A percentile compares a stretch with the other conserved stretches of the same genome.
Conservation (phyloP, 257 asterid species). For the Solanum sejunctum region DNA sequence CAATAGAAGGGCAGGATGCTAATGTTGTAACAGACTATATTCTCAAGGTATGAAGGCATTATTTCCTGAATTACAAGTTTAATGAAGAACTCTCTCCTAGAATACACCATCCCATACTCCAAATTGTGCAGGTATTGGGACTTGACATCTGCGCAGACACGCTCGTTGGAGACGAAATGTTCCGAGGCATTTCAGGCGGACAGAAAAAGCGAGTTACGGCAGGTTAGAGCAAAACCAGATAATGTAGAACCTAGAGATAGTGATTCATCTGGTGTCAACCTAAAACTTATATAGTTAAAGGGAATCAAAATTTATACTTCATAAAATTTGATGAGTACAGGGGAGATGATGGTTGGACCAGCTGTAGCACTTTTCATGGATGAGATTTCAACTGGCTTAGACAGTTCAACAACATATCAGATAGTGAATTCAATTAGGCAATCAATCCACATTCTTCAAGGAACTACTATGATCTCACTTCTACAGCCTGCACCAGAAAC, state of each 20-base stretch:
- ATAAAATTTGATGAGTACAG: constrained; percentile 5
- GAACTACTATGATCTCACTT: constrained; percentile 38
- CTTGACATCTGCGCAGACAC: constrained; percentile 47
- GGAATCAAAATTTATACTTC: background rate
- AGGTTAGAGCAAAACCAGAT: constrained; percentile 8
- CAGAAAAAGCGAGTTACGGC: constrained; percentile 52
- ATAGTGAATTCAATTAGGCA: constrained; percentile 30
- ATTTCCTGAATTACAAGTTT: background rate
- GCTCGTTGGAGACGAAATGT: constrained; percentile 48
- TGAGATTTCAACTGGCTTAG: constrained; percentile 39
- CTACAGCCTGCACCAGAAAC: constrained; percentile 65
- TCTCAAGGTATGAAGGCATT: constrained; percentile 19
- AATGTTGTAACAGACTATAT: constrained; percentile 43
- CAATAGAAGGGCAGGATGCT: constrained; percentile 38
- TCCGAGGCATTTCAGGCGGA: constrained; percentile 58
- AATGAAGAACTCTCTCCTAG: background rate
- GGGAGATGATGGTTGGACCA: constrained; percentile 61
- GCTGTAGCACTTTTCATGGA: constrained; percentile 47
- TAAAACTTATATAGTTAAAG: background rate
- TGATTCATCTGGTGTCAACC: background rate
- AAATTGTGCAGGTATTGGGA: constrained; percentile 41
- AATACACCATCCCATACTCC: background rate
- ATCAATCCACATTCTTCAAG: constrained; percentile 38
- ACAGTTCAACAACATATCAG: no score
- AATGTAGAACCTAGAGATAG: background rate